Percentiles rank a stretch among this genome's conserved stretches.
Evolutionary conservation across 441 rosid species (phyloP).

Genomic region (Gossypium armourianum): DNA sequence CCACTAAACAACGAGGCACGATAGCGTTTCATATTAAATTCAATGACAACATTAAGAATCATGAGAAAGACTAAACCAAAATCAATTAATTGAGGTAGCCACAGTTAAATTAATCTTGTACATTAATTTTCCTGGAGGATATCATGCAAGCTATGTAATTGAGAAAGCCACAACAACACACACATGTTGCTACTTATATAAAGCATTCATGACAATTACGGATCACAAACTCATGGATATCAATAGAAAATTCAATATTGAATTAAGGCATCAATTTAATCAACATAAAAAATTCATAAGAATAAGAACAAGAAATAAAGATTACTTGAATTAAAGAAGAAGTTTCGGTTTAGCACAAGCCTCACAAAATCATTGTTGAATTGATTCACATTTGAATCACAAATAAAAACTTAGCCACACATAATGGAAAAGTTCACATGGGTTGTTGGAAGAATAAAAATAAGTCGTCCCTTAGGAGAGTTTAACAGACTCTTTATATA

Average conservation of each 20-base stretch:
- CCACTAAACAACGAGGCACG: no score
- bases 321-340: not conserved
- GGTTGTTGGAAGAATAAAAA: no score
- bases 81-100: no score
- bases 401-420: not conserved
- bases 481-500: no score
- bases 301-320: no score
- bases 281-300: not conserved
- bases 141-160: not conserved
- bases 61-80: no score
- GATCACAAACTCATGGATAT: not conserved
- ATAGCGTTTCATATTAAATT: no score
- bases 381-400: not conserved
- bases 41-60: no score
- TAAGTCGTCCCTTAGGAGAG: no score
- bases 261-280: no score
- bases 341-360: not conserved
- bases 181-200: not conserved
- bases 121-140: not conserved
- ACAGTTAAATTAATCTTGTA: no score
- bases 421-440: not conserved
- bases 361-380: not conserved
- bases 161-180: not conserved
- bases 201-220: not conserved
- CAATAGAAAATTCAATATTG: no score